phyloP scores from a whole-genome alignment of 768 basidiomycete genomes.

The Boletus coccyginus region DNA sequence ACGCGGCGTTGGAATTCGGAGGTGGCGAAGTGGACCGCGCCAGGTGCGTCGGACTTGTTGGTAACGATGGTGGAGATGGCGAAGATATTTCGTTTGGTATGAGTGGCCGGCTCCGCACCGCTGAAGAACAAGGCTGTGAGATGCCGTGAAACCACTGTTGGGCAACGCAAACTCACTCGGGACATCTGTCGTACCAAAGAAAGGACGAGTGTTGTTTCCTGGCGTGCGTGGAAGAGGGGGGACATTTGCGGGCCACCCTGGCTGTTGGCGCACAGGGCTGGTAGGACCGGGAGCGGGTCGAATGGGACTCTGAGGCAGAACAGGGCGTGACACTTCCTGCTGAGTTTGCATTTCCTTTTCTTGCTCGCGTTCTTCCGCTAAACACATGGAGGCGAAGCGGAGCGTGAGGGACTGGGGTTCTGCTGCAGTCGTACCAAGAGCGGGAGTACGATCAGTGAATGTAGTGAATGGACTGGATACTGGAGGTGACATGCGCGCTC shows the following conservation, averaged over 20 bases:
- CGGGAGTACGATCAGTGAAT: conserved; percentile 5
- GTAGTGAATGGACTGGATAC: conserved; percentile 3
- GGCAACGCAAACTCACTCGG: conserved; percentile 11
- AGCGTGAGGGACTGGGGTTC: conserved; percentile 30
- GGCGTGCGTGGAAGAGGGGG: conserved; percentile 31
- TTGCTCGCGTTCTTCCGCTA: conserved; percentile 22
- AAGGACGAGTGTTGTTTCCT: conserved; percentile 7
- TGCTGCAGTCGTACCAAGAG: neutral
- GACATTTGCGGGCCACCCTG: conserved; percentile 21
- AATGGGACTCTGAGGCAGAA: conserved; percentile 13
- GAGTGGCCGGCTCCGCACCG: neutral
- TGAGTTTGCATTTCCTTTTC: conserved; percentile 13
- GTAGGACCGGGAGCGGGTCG: conserved; percentile 4
- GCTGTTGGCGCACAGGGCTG: conserved; percentile 19
- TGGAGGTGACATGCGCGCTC: conserved; percentile 6
- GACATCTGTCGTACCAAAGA: conserved; percentile 11
- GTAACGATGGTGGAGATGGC: conserved; percentile 15
- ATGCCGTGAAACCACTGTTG: neutral
- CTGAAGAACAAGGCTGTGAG: conserved; percentile 7
- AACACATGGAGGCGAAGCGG: conserved; percentile 31
- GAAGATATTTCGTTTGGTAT: conserved; percentile 14
- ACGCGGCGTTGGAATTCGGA: conserved; percentile 17
- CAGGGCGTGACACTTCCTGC: neutral
- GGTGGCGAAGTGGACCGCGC: conserved; percentile 15
- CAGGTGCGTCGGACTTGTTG: conserved; percentile 21